Percentiles rank a stretch among this genome's conserved stretches.
phyloP scores from a whole-genome alignment of 164 flowering plant species.

The Sextonia rubra region DNA sequence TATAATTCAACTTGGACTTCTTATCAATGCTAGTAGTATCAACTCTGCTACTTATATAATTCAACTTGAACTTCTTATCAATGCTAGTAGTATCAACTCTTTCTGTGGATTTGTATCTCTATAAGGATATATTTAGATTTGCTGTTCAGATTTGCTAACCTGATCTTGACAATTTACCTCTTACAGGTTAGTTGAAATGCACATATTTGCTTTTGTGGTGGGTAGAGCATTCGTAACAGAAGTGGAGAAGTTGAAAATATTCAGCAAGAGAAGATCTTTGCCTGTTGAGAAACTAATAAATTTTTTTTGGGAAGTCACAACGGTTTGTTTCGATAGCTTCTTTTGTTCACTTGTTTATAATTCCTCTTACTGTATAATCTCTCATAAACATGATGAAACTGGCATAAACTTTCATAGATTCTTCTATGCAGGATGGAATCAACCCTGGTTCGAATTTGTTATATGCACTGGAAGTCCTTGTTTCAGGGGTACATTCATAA shows the following conservation, averaged over 20 bases:
- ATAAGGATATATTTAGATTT: too few species aligned
- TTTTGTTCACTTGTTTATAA: background rate
- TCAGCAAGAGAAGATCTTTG: slow-evolving; percentile 82
- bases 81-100: too few species aligned
- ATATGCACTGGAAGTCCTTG: slow-evolving; percentile 80
- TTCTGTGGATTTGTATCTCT: too few species aligned
- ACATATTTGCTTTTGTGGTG: slow-evolving; percentile 95
- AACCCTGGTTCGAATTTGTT: slow-evolving; percentile 84
- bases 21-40: too few species aligned
- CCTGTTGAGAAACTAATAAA: slow-evolving; percentile 45
- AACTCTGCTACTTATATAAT: too few species aligned
- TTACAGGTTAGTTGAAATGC: slow-evolving; percentile 93
- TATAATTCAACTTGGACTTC: too few species aligned
- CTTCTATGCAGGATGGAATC: slow-evolving; percentile 68
- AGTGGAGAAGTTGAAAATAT: slow-evolving; percentile 84
- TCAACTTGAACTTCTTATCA: too few species aligned
- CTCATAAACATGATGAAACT: too few species aligned
- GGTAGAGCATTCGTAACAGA: slow-evolving; percentile 99
- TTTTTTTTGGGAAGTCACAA: slow-evolving; percentile 72
- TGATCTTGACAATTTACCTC: background rate
- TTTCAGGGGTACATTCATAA: slow-evolving; percentile 69
- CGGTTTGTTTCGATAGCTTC: slow-evolving; percentile 42
- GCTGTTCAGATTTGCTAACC: too few species aligned
- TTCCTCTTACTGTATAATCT: too few species aligned
- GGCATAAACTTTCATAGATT: too few species aligned